These are phyloP conservation scores for Lithospermum erythrorhizon DNA, from an alignment of 257 asterid species.

Conservation along the genomic window DNA sequence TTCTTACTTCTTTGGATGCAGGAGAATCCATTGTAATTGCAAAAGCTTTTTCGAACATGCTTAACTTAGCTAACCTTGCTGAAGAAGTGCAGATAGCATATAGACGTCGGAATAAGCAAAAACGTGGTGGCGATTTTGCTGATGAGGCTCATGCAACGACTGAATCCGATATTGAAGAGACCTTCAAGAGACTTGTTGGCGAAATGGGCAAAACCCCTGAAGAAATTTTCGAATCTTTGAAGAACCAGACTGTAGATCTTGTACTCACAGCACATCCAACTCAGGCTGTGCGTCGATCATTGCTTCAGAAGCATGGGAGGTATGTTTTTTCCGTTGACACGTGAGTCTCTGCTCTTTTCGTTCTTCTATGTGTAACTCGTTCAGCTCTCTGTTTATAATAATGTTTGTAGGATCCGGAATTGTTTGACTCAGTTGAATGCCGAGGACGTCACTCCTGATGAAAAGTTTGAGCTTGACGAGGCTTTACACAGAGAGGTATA, in stretches of 20 bases:
- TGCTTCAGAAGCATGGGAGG: constrained; percentile 96
- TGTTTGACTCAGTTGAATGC: constrained; percentile 76
- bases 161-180: constrained; percentile 91
- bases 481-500: constrained; percentile 94
- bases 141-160: constrained; percentile 93
- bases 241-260: constrained; percentile 84
- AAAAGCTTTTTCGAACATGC: constrained; percentile 90
- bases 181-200: constrained; percentile 76
- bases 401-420: constrained; percentile 49
- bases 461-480: constrained; percentile 93
- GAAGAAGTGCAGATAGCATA: constrained; percentile 98
- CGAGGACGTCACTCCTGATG: constrained; percentile 84
- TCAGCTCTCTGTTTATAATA: neutral
- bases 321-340: constrained; percentile 13
- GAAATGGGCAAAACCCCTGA: constrained; percentile 65
- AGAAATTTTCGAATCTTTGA: constrained; percentile 78
- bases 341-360: too few relatives aligned
- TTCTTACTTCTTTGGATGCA: constrained; percentile 86
- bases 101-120: constrained; percentile 72
- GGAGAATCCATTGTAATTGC: constrained; percentile 93
- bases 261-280: constrained; percentile 93
- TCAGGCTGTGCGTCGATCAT: constrained; percentile 88
- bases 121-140: constrained; percentile 59
- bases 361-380: neutral
- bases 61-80: constrained; percentile 82